These are phyloP conservation scores for Podila minutissima DNA, from an alignment of 192 early-diverging fungal genomes.

Conservation along the genomic window DNA sequence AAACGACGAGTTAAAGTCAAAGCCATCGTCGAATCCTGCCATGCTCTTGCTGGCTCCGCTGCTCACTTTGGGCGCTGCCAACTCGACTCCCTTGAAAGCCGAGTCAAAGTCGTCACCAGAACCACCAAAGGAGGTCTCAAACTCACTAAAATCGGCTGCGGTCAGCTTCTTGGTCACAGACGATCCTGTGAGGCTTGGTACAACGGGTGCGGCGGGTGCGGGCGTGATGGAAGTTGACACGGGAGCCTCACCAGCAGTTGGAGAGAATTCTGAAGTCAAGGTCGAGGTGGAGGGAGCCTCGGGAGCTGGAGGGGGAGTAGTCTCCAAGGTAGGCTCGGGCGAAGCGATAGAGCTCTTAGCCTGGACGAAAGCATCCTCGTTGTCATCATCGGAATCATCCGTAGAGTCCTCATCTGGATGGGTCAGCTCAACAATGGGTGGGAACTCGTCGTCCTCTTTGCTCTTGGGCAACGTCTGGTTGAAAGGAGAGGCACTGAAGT, in stretches of 20 bases:
- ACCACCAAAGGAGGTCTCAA: conserved; percentile 37
- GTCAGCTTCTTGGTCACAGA: conserved; percentile 40
- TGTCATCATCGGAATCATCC: conserved; percentile 36
- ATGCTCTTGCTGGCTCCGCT: neutral
- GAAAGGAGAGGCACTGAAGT: conserved; percentile 25
- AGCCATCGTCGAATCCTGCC: conserved; percentile 34
- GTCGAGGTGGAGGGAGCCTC: neutral
- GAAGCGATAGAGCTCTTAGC: conserved; percentile 31
- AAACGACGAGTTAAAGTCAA: conserved; percentile 38
- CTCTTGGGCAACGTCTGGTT: conserved; percentile 7
- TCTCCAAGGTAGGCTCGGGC: conserved; percentile 6
- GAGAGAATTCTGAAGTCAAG: neutral
- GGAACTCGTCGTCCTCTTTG: conserved; percentile 41
- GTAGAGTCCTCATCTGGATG: conserved; percentile 31
- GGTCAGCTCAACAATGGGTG: conserved; percentile 41
- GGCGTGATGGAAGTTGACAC: neutral
- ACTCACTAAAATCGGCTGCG: conserved; percentile 34
- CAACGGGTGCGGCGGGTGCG: conserved; percentile 2
- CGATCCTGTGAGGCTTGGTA: conserved; percentile 10
- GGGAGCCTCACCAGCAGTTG: neutral
- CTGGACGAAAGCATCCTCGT: conserved; percentile 36
- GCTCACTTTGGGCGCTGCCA: conserved; percentile 35
- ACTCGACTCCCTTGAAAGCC: conserved; percentile 42
- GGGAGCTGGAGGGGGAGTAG: neutral
- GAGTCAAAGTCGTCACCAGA: conserved; percentile 39